Conservation (phyloP, 495 filamentous ascomycete genomes). For the Hypoxylon cercidicola region DNA sequence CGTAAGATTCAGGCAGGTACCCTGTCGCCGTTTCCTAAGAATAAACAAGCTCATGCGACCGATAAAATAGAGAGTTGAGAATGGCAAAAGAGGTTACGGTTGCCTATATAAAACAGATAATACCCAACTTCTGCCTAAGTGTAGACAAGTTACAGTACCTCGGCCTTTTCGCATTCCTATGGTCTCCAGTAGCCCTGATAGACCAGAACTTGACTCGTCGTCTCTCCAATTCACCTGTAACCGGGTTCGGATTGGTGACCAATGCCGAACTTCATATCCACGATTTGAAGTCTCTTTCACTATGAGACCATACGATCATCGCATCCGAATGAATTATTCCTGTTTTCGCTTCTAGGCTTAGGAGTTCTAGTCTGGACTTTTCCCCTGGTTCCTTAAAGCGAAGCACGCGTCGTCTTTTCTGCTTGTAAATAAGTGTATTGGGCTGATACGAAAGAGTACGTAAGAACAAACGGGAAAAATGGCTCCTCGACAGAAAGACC, state of each 20-base stretch:
- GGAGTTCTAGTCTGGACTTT: neutral
- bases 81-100: slow-evolving; percentile 1
- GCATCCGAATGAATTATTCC: slow-evolving; percentile 5
- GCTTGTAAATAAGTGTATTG: slow-evolving; percentile 1
- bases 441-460: slow-evolving; percentile 5
- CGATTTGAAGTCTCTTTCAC: slow-evolving; percentile 2
- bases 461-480: slow-evolving; percentile 19
- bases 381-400: neutral
- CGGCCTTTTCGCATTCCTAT: neutral
- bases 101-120: slow-evolving; percentile 1
- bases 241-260: slow-evolving; percentile 1
- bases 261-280: slow-evolving; percentile 10
- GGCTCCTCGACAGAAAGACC: slow-evolving; percentile 31
- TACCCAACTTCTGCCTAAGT: neutral
- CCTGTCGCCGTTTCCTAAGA: neutral
- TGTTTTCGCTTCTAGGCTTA: neutral
- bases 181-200: neutral
- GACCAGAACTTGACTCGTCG: neutral
- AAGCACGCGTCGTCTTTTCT: neutral
- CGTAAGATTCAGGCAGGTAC: neutral
- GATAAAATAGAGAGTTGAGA: slow-evolving; percentile 2
- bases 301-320: slow-evolving; percentile 12
- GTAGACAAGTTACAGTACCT: neutral
- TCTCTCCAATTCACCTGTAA: neutral
- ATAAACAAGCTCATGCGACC: neutral